phyloP scores from a whole-genome alignment of 2,329 filamentous ascomycete species.

The Fusarium pininemorale region DNA sequence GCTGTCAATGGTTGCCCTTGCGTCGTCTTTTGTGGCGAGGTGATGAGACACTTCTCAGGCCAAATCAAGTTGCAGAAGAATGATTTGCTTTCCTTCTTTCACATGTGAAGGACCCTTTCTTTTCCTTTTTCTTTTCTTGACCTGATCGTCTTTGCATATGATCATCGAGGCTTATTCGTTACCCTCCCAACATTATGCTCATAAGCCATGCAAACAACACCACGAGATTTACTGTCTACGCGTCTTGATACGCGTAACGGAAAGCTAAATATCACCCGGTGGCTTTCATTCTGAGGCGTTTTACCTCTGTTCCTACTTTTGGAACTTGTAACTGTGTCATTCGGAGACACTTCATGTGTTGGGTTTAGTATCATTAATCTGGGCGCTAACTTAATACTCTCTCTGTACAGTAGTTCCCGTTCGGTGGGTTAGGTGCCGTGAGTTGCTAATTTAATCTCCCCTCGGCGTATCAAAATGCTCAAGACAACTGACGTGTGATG shows the following conservation, averaged over 20 bases:
- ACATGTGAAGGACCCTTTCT: constrained; percentile 33
- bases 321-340: background rate
- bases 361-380: constrained; percentile 10
- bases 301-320: constrained; percentile 2
- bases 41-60: constrained; percentile 32
- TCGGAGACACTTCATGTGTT: constrained; percentile 6
- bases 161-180: constrained; percentile 10
- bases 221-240: constrained; percentile 17
- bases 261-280: background rate
- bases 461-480: background rate
- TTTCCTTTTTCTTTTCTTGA: constrained; percentile 4
- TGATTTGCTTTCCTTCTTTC: constrained; percentile 3
- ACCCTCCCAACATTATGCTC: constrained; percentile 1
- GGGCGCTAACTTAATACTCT: constrained; percentile 8
- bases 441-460: constrained; percentile 15
- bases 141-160: constrained; percentile 11
- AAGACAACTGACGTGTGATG: background rate
- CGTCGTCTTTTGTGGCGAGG: constrained; percentile 27
- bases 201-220: constrained; percentile 2
- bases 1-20: constrained; percentile 27
- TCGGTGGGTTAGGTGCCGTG: constrained; percentile 1
- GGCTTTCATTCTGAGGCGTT: background rate
- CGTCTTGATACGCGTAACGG: constrained; percentile 22
- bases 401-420: constrained; percentile 11
- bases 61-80: constrained; percentile 20